A percentile compares a stretch with the other conserved stretches of the same genome.
phyloP scores from a whole-genome alignment of 23 red algal species.

The Cyanidioschyzon merolae region DNA sequence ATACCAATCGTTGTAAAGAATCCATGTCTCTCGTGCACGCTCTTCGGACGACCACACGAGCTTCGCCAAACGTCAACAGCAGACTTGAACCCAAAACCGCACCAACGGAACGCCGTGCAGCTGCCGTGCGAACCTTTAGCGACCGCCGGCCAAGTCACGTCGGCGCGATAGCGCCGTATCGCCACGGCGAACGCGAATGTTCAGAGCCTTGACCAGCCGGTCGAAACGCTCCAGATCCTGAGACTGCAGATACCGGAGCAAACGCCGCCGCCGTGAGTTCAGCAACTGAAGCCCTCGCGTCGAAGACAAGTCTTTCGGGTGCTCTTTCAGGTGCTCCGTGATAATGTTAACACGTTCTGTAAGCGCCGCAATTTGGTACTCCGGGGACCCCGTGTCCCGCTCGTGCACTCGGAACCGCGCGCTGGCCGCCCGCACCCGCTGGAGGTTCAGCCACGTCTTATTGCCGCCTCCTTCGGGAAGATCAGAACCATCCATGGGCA shows the following conservation, averaged over 20 bases:
- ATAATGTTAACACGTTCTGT: conserved; percentile 62
- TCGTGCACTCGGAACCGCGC: conserved; percentile 38
- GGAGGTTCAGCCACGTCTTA: not conserved
- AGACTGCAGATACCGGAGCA: conserved; percentile 54
- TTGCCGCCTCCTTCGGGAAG: not conserved
- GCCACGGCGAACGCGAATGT: conserved; percentile 32
- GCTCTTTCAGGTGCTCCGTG: conserved; percentile 62
- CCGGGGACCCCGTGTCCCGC: conserved; percentile 80
- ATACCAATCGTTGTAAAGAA: too few relatives aligned
- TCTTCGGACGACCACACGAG: too few relatives aligned
- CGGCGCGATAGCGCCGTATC: not conserved
- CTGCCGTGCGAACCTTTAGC: too few relatives aligned
- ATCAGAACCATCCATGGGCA: not conserved
- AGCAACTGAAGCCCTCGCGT: conserved; percentile 62
- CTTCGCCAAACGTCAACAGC: too few relatives aligned
- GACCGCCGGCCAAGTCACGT: not conserved
- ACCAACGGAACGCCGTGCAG: too few relatives aligned
- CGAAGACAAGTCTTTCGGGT: conserved; percentile 76
- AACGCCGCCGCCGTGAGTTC: conserved; percentile 42
- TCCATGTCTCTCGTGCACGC: too few relatives aligned
- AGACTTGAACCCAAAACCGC: too few relatives aligned
- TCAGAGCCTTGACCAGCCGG: conserved; percentile 39
- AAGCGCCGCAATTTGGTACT: conserved; percentile 83
- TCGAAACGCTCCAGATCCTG: conserved; percentile 32
- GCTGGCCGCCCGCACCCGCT: not conserved